phyloP scores from a whole-genome alignment of 345 rosid genomes.

The Salix koriyanagi region DNA sequence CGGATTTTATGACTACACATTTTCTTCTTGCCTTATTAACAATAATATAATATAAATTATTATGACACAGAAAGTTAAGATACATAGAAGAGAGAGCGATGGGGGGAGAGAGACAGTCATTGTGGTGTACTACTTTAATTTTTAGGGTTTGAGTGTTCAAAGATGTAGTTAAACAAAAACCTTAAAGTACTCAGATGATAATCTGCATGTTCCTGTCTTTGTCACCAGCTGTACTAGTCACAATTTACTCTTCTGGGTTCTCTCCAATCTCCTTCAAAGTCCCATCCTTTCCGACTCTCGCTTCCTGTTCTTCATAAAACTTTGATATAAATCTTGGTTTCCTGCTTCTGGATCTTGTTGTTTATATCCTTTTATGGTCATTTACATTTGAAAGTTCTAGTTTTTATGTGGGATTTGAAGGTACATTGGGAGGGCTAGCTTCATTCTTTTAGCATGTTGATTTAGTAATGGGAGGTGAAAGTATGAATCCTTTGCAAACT shows the following conservation, averaged over 20 bases:
- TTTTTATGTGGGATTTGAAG: conserved; percentile 11
- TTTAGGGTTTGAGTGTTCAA: background rate
- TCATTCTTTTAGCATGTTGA: background rate
- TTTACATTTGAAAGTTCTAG: background rate
- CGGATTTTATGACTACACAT: too few species aligned
- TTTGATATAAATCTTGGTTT: background rate
- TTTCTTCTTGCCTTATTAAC: too few species aligned
- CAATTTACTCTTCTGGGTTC: background rate
- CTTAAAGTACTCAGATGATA: background rate
- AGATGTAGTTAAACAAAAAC: background rate
- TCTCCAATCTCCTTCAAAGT: background rate
- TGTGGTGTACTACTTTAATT: background rate
- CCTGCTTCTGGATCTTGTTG: background rate
- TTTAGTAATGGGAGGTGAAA: background rate
- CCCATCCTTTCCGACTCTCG: background rate
- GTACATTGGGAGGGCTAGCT: conserved; percentile 12
- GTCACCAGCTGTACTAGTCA: background rate
- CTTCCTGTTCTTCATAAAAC: background rate
- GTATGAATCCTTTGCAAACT: background rate
- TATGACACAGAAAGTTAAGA: too few species aligned
- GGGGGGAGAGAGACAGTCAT: background rate
- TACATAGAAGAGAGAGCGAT: too few species aligned
- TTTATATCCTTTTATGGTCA: background rate
- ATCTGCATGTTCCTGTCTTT: background rate
- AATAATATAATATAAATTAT: too few species aligned